Conservation (phyloP, 257 asterid species). For the Echites panduratus region DNA sequence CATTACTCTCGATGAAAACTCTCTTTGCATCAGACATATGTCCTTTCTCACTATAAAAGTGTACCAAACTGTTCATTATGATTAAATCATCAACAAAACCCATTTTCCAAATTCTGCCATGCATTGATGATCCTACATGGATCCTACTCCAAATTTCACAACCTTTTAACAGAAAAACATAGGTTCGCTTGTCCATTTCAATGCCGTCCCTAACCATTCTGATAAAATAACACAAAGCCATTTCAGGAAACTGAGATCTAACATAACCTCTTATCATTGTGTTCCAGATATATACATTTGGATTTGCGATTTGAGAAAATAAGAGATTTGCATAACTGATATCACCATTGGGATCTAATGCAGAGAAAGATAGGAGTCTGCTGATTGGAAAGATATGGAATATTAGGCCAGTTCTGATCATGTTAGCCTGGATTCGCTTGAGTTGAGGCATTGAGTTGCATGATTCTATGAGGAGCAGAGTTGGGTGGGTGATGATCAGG, state of each 20-base stretch:
- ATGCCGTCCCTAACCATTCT: slow-evolving; percentile 48
- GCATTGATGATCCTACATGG: slow-evolving; percentile 42
- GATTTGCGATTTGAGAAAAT: slow-evolving; percentile 45
- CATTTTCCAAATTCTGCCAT: slow-evolving; percentile 58
- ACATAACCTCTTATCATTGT: slow-evolving; percentile 64
- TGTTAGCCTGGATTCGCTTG: slow-evolving; percentile 68
- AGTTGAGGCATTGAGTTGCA: slow-evolving; percentile 69
- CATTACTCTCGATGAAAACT: slow-evolving; percentile 47
- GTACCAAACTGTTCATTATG: slow-evolving; percentile 61
- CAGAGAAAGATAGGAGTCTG: slow-evolving; percentile 56
- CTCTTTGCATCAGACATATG: slow-evolving; percentile 27
- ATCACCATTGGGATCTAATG: slow-evolving; percentile 55
- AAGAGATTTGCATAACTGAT: slow-evolving; percentile 42
- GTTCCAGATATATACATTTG: slow-evolving; percentile 75
- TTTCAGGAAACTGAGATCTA: slow-evolving; percentile 32
- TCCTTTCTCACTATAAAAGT: slow-evolving; percentile 54
- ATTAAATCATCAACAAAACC: slow-evolving; percentile 55
- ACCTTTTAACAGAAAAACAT: slow-evolving; percentile 59
- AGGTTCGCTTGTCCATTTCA: slow-evolving; percentile 67
- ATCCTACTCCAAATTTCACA: slow-evolving; percentile 39
- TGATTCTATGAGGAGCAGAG: slow-evolving; percentile 65
- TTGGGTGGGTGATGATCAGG: slow-evolving; percentile 62
- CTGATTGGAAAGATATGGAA: slow-evolving; percentile 69
- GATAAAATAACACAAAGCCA: slow-evolving; percentile 43
- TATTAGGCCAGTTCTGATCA: slow-evolving; percentile 60